Evolutionary conservation across 2,329 filamentous ascomycete species (phyloP).

Genomic region (Mariannaea sp.): DNA sequence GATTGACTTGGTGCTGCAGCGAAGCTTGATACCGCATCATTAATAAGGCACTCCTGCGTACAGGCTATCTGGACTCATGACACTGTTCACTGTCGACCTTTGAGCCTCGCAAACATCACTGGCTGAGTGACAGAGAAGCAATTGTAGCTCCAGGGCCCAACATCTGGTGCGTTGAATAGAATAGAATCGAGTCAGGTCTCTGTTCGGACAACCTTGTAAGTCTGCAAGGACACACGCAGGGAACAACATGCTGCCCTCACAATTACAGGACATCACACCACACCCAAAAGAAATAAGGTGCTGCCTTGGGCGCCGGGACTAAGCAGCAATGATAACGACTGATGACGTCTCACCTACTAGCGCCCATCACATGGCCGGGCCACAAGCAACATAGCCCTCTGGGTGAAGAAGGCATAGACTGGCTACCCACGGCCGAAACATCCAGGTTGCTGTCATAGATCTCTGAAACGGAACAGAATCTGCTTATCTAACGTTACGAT

Average conservation of each 20-base stretch:
- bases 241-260: not conserved
- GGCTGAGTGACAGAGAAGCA: not conserved
- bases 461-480: too few relatives aligned
- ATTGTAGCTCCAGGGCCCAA: not conserved
- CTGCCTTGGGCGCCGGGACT: not conserved
- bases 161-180: not conserved
- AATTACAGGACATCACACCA: slow-evolving; percentile 1
- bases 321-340: not conserved
- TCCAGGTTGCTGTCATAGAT: not conserved
- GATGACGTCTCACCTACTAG: not conserved
- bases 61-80: too few relatives aligned
- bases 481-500: not conserved
- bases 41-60: too few relatives aligned
- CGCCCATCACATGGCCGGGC: not conserved
- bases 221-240: not conserved
- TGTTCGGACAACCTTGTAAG: not conserved
- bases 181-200: not conserved
- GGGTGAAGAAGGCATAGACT: not conserved
- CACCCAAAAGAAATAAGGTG: not conserved
- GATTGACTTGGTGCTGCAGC: not conserved
- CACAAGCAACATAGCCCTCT: not conserved
- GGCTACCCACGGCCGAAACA: not conserved
- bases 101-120: not conserved
- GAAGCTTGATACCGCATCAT: too few relatives aligned
- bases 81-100: too few relatives aligned